Base-by-base conservation (phyloP, 768 basidiomycete genomes). In the Lenzites betulinus region DNA sequence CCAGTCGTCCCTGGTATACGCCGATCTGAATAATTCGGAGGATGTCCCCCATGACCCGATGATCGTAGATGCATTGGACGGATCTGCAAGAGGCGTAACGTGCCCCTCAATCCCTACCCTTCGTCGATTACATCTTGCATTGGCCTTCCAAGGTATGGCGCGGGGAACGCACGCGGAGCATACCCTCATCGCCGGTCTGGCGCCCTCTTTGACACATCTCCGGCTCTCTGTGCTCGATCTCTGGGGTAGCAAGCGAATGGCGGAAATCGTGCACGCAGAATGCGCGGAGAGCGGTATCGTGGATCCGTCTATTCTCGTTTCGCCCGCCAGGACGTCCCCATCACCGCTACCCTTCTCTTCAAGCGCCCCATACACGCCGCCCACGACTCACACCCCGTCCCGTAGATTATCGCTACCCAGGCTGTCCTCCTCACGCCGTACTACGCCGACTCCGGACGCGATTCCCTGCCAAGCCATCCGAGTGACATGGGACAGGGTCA, bases 231-330 rank as follows among this genome's bases (percentile, higher is more conserved):
- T 68, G 47, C 64, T 66, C 5, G 64, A 66, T 38, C 57, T 64
- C 42, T 68, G 67, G 67, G 63, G 63, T 22, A 62, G 58, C 58
- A 56, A 36, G 28, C 64, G 63, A 7, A 60, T 64, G 7, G 63
- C 64, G 16, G 67, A 66, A 36, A 60, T 68, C 44, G 20, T 68
- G 11, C 67, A 66, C 35, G 62, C 64, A 4, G 67, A 68, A 41
- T 60, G 58, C 15, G 64, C 67, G 2, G 64, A 54, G 8, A 36
- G 23, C 20, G 60, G 60, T 15, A 62, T 64, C n/a, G 62, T 51
- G 16, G n/a, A 51, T 9, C 46, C 38, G 16, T 33, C 54, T 20
- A 60, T 68, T 28, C 51, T 56, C 16, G 41, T 64, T 6, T 22
- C 52, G 9, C 58, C 64, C 30, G 23, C 30, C 8, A 28, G 26